phyloP scores from a whole-genome alignment of 352 stramenopile species.

The Pythium vanterpoolii region DNA sequence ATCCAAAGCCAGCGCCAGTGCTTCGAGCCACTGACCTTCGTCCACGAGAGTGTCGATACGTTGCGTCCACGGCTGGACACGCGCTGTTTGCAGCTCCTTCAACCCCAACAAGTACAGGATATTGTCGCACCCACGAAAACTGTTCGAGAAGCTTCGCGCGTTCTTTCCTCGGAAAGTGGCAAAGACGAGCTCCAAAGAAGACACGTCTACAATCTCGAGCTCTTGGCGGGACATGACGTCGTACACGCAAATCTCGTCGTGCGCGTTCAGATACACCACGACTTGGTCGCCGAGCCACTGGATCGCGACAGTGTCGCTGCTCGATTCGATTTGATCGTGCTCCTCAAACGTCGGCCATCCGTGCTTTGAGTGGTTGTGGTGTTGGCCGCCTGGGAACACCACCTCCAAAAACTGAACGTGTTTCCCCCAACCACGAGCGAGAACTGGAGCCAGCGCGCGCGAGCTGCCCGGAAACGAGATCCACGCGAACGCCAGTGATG shows the following conservation, averaged over 20 bases:
- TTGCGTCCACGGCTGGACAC: slow-evolving; percentile 90
- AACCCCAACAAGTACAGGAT: slow-evolving; percentile 92
- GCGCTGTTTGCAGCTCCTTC: slow-evolving; percentile 90
- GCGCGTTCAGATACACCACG: slow-evolving; percentile 92
- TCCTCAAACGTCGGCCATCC: slow-evolving; percentile 94
- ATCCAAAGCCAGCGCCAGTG: slow-evolving; percentile 93
- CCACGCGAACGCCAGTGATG: slow-evolving; percentile 94
- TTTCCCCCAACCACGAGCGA: slow-evolving; percentile 92
- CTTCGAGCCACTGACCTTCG: slow-evolving; percentile 96
- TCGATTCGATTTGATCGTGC: slow-evolving; percentile 90
- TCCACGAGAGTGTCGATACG: slow-evolving; percentile 94
- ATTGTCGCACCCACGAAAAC: slow-evolving; percentile 92
- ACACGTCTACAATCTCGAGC: slow-evolving; percentile 94
- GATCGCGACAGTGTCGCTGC: slow-evolving; percentile 89
- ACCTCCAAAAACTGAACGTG: slow-evolving; percentile 92
- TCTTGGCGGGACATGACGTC: slow-evolving; percentile 96
- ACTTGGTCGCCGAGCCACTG: slow-evolving; percentile 96
- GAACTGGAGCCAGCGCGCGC: slow-evolving; percentile 82
- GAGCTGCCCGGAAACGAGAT: slow-evolving; percentile 87
- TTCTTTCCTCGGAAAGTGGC: slow-evolving; percentile 89
- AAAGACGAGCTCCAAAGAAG: slow-evolving; percentile 91
- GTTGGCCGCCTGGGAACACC: slow-evolving; percentile 69
- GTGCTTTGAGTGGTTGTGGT: slow-evolving; percentile 76
- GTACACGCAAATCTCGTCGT: slow-evolving; percentile 96
- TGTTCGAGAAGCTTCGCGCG: slow-evolving; percentile 78